These are phyloP conservation scores for Liriodendron chinense DNA, from an alignment of 164 flowering plant genomes.

Conservation along the genomic window DNA sequence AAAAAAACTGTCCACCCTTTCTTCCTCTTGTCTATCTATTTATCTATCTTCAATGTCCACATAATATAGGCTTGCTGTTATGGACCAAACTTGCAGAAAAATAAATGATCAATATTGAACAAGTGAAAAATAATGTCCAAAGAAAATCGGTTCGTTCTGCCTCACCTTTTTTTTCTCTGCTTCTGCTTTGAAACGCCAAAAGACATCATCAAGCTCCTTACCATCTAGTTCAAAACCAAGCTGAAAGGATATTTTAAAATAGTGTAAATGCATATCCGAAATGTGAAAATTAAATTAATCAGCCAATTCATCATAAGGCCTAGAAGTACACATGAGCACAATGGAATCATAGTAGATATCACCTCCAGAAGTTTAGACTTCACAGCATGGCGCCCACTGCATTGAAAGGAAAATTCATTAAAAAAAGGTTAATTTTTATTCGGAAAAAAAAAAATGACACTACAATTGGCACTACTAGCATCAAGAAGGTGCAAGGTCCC, in stretches of 20 bases:
- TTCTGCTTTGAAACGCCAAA: conserved; percentile 89
- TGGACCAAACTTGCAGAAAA: no score
- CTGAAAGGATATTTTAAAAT: conserved; percentile 31
- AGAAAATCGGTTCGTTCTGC: not conserved
- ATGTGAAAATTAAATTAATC: not conserved
- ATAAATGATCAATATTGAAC: not conserved
- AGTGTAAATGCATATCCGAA: not conserved
- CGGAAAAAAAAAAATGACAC: not conserved
- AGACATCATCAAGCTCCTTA: conserved; percentile 71
- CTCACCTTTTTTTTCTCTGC: conserved; percentile 96
- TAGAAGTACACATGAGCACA: not conserved
- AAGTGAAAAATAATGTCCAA: not conserved
- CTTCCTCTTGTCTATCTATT: no score
- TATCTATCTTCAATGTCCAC: no score
- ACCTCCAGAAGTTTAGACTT: conserved; percentile 76
- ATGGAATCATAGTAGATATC: not conserved
- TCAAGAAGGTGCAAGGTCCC: not conserved
- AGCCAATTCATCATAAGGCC: no score
- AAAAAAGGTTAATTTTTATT: not conserved
- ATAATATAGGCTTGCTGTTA: no score
- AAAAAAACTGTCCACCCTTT: no score
- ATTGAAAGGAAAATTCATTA: conserved; percentile 3
- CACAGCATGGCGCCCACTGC: conserved; percentile 96
- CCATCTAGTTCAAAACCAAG: conserved; percentile 77
- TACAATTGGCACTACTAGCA: not conserved